Base-by-base conservation (phyloP, 495 filamentous ascomycete species). In the Clohesyomyces aquaticus region DNA sequence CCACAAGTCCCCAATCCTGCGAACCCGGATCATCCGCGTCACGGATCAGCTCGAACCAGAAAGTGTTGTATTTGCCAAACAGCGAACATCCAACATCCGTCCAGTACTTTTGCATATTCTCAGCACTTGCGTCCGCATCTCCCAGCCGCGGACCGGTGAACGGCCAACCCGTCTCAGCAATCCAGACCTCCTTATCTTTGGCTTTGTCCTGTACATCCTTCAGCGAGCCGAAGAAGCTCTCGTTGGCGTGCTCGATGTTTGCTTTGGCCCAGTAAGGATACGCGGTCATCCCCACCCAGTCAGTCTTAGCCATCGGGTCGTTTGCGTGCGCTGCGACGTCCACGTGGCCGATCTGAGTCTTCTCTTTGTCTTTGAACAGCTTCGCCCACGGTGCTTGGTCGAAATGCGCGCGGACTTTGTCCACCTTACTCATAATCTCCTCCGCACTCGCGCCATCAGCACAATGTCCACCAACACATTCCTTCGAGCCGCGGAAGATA, bases 401-500 rank as follows among this genome's bases (percentile, higher is more conserved):
- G 18, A 63, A 18, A 12, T 54, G 12, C 16, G 35, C 16, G 41
- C 46, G 47, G 4, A 48, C 26, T 6, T 53, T 0, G 10, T 38
- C 19, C 4, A 52, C 18, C 8, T 32, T 35, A 3, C 22, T 9
- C 16, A 12, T n/a, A 16, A 63, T 19, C 2, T 4, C 22, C 2
- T 63, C 61, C 4, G 25, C 43, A 9, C n/a, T 3, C 11, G 45
- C 55, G 14, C 22, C 47, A 29, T 1, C 29, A 28, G 35, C 27
- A 47, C 38, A 29, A n/a, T 32, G 27, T 22, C 41, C 11, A 43
- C 16, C 38, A 21, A 48, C 82, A 80, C 61, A 88, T 83, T 71
- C 83, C 72, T 50, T 80, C 70, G 77, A 87, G 78, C n/a, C n/a
- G 62, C 91, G 86, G 82, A 93, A 93, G 6, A 94, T 79, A 74